phyloP scores from a whole-genome alignment of 306 rosid genomes.

The Chamaecrista fasciculata region DNA sequence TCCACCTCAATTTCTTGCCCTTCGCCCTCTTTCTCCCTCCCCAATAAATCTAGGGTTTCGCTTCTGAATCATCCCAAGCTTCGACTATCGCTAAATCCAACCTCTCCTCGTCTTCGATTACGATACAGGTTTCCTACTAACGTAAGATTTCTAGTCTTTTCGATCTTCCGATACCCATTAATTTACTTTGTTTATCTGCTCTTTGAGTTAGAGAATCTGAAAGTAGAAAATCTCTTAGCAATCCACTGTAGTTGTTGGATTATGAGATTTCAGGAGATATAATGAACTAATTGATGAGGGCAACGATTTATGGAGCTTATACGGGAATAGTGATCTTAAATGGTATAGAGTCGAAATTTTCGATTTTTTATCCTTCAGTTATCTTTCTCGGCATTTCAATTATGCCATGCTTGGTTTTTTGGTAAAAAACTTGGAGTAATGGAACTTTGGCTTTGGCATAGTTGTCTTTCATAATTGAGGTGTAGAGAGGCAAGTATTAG shows the following conservation, averaged over 20 bases:
- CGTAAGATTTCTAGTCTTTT: background rate
- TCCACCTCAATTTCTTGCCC: background rate
- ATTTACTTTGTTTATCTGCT: background rate
- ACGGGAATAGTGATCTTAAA: background rate
- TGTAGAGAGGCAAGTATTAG: too few relatives aligned
- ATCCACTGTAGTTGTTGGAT: background rate
- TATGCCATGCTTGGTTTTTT: background rate
- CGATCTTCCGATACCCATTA: background rate
- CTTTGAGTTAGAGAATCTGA: too few relatives aligned
- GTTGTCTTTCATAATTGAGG: too few relatives aligned
- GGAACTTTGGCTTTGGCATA: background rate
- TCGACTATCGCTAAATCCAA: background rate
- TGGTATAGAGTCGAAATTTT: background rate
- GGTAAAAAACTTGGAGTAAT: background rate
- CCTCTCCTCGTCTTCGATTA: background rate
- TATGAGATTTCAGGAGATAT: background rate
- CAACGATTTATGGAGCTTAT: background rate
- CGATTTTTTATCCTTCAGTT: background rate
- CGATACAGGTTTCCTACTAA: background rate
- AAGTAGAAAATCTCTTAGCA: too few relatives aligned
- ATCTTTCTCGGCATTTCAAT: background rate
- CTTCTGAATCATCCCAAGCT: background rate
- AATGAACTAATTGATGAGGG: slow-evolving; percentile 8
- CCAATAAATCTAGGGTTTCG: background rate
- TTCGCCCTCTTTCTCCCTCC: background rate